Conservation (phyloP, 148 eudicot species). For the Bassia scoparia region DNA sequence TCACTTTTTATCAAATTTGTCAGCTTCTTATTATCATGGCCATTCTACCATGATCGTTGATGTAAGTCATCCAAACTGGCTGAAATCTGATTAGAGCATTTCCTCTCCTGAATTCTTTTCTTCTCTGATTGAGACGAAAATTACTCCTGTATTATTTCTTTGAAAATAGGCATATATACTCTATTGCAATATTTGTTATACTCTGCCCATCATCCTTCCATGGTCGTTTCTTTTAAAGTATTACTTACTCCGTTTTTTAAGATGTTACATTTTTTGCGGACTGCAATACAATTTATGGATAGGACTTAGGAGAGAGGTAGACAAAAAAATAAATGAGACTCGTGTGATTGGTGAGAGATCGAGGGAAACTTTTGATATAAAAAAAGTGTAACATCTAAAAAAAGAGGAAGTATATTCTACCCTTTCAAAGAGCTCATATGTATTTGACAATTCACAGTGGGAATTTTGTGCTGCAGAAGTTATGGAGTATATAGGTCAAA, state of each 20-base stretch:
- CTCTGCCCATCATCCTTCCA: not conserved
- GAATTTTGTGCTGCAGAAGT: too few relatives aligned
- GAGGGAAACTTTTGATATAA: too few relatives aligned
- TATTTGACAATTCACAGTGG: too few relatives aligned
- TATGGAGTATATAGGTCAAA: too few relatives aligned
- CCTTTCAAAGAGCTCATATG: not conserved
- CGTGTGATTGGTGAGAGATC: too few relatives aligned
- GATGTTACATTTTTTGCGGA: too few relatives aligned
- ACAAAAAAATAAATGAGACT: too few relatives aligned
- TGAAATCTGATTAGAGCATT: not conserved
- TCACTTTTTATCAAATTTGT: not conserved
- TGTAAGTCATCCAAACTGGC: constrained; percentile 13
- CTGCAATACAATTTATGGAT: too few relatives aligned
- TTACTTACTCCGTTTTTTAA: too few relatives aligned
- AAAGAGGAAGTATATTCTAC: too few relatives aligned
- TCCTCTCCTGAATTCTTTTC: not conserved
- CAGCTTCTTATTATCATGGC: constrained; percentile 3
- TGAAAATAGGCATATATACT: not conserved
- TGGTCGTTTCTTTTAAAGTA: not conserved
- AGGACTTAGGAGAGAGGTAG: too few relatives aligned
- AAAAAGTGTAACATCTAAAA: too few relatives aligned
- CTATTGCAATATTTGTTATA: not conserved
- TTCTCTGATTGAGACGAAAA: not conserved
- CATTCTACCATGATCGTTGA: not conserved
- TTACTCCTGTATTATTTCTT: not conserved